Base-by-base conservation (phyloP, 495 filamentous ascomycete species). In the Penicillium ucsense region DNA sequence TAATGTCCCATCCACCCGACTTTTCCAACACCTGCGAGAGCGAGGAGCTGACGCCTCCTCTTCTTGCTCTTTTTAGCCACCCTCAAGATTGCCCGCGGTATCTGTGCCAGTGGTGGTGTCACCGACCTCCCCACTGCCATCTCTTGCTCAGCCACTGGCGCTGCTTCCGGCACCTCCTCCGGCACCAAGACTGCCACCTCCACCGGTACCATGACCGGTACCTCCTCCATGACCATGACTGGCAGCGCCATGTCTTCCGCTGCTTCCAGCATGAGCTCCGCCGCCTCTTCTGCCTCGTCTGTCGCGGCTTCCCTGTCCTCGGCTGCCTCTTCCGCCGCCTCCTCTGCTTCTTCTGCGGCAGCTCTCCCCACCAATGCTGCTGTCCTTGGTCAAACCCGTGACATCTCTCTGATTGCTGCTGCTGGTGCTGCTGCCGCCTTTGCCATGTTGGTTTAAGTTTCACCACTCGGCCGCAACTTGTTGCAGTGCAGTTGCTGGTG, bases 61-160 rank as follows among this genome's bases (percentile, higher is more conserved):
- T 37, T 36, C 39, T 48, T 33, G 8, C 6, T 35, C 12, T 5
- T 4, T 48, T 6, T 48, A 81, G 75, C 59, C n/a, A 76, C 71
- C 8, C 63, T 80, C 49, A 51, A 75, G 27, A 72, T 72, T 41
- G 73, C 77, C 35, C 52, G 66, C 38, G 44, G 64, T 1, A 61
- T 84, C 49, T 85, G 82, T 56, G 57, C 55, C 6, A 45, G 51
- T 27, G 64, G 62, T 36, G 70, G 71, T 5, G 59, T 75, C 33
- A 67, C 56, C 12, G 54, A 66, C 43, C 52, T 78, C 4, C 71
- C 71, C 47, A 47, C 43, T 42, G 41, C 58, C 39, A 61, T 70
- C 20, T 55, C 44, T 37, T 73, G 71, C 49, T 47, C 70, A 1
- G 57, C 49, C 35, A 41, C 52, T 43, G 52, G 61, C 6, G 50